Evolutionary conservation across 176 grass and related monocot species (phyloP).

Genomic region (Oryza punctata): DNA sequence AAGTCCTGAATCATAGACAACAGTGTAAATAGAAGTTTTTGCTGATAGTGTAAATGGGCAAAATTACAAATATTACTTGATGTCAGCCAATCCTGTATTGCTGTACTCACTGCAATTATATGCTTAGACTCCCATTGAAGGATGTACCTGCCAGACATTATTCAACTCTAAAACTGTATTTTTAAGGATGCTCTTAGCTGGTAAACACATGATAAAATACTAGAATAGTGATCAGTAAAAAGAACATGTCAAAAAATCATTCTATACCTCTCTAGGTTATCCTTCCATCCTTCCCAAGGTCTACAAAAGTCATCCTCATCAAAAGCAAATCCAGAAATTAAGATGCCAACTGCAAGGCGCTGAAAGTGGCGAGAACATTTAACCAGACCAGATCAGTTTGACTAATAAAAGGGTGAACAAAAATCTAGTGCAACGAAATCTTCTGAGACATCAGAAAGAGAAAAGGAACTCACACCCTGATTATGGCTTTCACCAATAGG

Average conservation of each 20-base stretch:
- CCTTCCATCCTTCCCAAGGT: conserved; percentile 92
- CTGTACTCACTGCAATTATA: conserved; percentile 88
- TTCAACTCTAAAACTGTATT: background rate
- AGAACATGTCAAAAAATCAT: conserved; percentile 8
- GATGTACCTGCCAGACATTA: conserved; percentile 64
- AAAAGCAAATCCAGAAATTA: conserved; percentile 90
- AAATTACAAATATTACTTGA: conserved; percentile 70
- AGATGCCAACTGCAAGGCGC: conserved; percentile 85
- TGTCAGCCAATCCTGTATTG: conserved; percentile 98
- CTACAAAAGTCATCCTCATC: conserved; percentile 80
- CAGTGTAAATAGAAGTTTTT: conserved; percentile 17
- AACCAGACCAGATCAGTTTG: conserved; percentile 23
- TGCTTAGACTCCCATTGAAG: conserved; percentile 93
- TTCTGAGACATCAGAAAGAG: background rate
- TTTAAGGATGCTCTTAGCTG: conserved; percentile 16
- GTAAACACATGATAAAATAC: conserved; percentile 3
- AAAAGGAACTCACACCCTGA: conserved; percentile 85
- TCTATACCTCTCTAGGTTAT: conserved; percentile 85
- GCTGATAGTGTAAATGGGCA: background rate
- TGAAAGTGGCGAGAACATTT: conserved; percentile 47
- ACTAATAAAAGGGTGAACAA: conserved; percentile 4
- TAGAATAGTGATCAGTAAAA: conserved; percentile 23
- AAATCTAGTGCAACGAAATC: conserved; percentile 20
- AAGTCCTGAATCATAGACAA: conserved; percentile 44
- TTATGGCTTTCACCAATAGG: conserved; percentile 90